Evolutionary conservation across 2,329 filamentous ascomycete species (phyloP).

Genomic region (Aspergillus sp.): DNA sequence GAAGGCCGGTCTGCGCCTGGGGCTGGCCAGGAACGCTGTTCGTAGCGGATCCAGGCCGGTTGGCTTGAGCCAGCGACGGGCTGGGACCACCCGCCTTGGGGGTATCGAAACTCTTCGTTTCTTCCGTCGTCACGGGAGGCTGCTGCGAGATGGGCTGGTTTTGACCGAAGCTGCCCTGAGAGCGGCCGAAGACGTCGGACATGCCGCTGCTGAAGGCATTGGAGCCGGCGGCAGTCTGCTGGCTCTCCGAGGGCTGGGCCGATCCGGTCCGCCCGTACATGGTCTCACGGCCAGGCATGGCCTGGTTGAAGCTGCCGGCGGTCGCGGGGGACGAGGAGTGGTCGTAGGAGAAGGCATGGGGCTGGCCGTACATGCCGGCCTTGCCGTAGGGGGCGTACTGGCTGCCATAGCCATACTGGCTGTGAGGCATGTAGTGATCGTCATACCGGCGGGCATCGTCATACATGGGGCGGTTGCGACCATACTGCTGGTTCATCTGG

Average conservation of each 20-base stretch:
- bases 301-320: constrained; percentile 46
- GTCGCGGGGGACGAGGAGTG: constrained; percentile 65
- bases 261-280: constrained; percentile 62
- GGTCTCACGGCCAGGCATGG: constrained; percentile 51
- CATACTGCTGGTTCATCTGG: constrained; percentile 48
- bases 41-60: constrained; percentile 62
- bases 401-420: constrained; percentile 56
- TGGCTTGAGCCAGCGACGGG: constrained; percentile 61
- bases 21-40: constrained; percentile 57
- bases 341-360: constrained; percentile 63
- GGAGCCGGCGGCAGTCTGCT: constrained; percentile 49
- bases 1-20: constrained; percentile 50
- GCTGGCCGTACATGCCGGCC: constrained; percentile 63
- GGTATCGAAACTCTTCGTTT: constrained; percentile 59
- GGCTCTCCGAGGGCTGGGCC: constrained; percentile 54
- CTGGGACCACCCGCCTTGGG: constrained; percentile 59
- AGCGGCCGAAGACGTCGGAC: constrained; percentile 60
- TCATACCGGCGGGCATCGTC: constrained; percentile 51
- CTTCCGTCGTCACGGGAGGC: constrained; percentile 48
- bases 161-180: constrained; percentile 57
- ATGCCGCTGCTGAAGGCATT: constrained; percentile 52
- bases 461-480: constrained; percentile 50
- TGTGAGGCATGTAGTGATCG: constrained; percentile 47
- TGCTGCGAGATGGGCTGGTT: constrained; percentile 54
- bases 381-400: constrained; percentile 55